These are phyloP conservation scores for Sordaria brevicollis DNA, from an alignment of 495 filamentous ascomycete genomes.

Conservation along the genomic window DNA sequence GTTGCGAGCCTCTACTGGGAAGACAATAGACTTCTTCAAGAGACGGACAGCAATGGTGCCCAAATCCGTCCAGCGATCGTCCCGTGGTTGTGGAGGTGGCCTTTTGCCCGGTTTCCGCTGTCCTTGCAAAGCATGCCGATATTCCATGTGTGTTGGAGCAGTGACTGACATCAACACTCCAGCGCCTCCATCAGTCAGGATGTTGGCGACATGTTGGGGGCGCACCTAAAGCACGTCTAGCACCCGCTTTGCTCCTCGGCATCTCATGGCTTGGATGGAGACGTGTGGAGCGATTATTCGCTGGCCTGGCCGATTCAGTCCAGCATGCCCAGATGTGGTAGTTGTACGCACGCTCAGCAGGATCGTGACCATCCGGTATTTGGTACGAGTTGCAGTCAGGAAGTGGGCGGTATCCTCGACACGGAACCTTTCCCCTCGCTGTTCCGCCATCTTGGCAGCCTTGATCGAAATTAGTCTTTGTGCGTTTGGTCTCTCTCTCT, in stretches of 20 bases:
- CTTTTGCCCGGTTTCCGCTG: neutral
- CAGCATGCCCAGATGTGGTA: neutral
- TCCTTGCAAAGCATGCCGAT: neutral
- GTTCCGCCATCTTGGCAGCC: neutral
- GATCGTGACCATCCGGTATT: neutral
- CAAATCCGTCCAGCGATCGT: neutral
- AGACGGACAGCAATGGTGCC: neutral
- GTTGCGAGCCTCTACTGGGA: neutral
- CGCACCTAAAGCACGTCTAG: neutral
- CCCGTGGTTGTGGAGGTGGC: neutral
- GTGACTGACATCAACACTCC: neutral
- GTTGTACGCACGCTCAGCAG: neutral
- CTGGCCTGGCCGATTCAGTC: neutral
- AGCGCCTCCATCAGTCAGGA: neutral
- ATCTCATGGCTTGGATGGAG: neutral
- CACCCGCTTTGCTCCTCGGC: neutral
- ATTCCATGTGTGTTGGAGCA: neutral
- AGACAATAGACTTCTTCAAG: neutral
- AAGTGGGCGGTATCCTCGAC: neutral
- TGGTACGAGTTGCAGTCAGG: neutral
- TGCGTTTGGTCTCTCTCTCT: neutral
- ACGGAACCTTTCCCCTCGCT: neutral
- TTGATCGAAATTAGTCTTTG: neutral
- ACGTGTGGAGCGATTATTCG: constrained; percentile 21
- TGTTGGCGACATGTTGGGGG: neutral